Conservation (phyloP, 805 yeast species). For the Saccharomycopsis oosterbeekiorum region DNA sequence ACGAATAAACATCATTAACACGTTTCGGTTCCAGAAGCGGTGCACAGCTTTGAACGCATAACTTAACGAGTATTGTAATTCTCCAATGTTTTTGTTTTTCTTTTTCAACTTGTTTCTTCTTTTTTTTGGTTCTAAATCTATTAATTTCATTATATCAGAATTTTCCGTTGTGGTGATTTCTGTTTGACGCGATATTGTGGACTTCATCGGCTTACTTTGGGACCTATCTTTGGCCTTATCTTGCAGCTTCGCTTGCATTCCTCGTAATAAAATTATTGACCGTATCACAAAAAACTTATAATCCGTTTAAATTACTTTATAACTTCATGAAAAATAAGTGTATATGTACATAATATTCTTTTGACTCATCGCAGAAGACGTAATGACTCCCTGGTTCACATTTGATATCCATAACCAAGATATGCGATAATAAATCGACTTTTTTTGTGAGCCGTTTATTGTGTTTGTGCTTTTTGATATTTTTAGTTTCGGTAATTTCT, state of each 20-base stretch:
- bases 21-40: constrained; percentile 12
- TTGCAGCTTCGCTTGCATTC: not conserved
- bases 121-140: not conserved
- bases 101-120: not conserved
- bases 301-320: no score
- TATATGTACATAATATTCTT: not conserved
- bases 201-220: not conserved
- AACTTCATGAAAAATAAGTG: not conserved
- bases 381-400: no score
- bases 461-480: no score
- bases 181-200: not conserved
- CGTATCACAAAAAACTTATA: no score
- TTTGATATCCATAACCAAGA: no score
- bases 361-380: not conserved
- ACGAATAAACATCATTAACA: constrained; percentile 8
- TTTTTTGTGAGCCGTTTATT: no score
- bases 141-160: not conserved
- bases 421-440: no score
- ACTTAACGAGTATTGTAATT: not conserved
- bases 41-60: not conserved
- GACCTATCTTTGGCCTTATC: not conserved
- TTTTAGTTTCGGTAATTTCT: not conserved
- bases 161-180: not conserved
- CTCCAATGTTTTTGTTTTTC: not conserved
- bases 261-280: no score